Evolutionary conservation across 1,284 basidiomycete species (phyloP), one percentile per base, ranked within the genome.

Genomic region (Rhizoctonia solani): DNA sequence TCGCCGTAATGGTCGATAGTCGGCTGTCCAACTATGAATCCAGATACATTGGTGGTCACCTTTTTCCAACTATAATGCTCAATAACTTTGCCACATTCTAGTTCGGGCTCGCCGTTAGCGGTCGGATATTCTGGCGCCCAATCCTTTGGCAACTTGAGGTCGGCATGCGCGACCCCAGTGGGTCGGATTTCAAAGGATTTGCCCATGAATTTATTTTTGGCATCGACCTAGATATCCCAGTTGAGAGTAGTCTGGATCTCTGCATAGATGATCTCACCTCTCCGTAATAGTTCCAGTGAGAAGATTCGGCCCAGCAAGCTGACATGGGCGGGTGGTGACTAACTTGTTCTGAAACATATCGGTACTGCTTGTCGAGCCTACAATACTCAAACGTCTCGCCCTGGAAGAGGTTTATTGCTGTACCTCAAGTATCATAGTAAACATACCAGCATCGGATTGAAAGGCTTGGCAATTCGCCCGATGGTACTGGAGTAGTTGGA

Each of bases 1-100:
- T 97, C 92, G 21, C 95, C 95, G 74, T 96, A 98, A 81, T 99
- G 96, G 76, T 98, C 96, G 71, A 98, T 98, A 25, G 93, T 92
- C 0, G 95, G 94, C 25, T 86, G 88, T 4, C 95, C 96, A 44
- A 96, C 83, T 72, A 98, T 94, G 75, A 98, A 98, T 29, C 95
- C 95, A 8, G 93, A 95, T 5, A 97, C 84, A 70, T 89, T 92
- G 29, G 94, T 95, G 11, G 92, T 95, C 29, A 96, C 94, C 78
- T 98, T 98, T 80, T 95, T 95, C 92, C 93, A 97, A 54, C 87
- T 90, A 75, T 90, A 95, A 75, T 95, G 93, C 73, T 93, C 92
- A 2, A 87, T 78, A 8, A 90, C 85, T 73, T 85, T 86, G 16
- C 81, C 84, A 56, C 73, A 54, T 4, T 70, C 67, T 9, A 39